Evolutionary conservation across 75 land plant species (phyloP), one percentile per base, ranked within the genome.

Genomic region (Pinus albicaulis): DNA sequence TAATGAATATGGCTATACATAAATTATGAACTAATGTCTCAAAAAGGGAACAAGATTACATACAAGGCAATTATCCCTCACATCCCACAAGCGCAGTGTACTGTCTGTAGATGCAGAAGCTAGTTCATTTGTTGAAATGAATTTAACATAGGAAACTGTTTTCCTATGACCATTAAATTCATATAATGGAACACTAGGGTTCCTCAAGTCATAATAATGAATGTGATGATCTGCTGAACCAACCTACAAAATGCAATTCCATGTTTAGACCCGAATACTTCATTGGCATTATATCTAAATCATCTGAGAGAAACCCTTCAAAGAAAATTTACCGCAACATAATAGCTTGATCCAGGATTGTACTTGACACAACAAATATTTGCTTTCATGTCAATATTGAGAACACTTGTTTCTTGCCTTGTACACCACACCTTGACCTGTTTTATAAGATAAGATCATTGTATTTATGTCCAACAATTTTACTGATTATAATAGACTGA

Each of bases 401-500:
- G 82, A 38, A 91, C 98, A 81, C 99, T 97, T 19, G 89, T 77
- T 77, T 97, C 99, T 81, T 97, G 98, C 60, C 87, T 92, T 55
- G 92, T 96, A 76, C 99, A 96, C 99, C 99, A 96, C 28, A 96
- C 82, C 84, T 96, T 96, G 63, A 96, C 99, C 99, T 95, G 91
- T 38, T 74, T 58, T 22, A 44, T 12, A 75, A 22, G 60, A 25
- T 41, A n/a, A 26, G 10, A 41, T 41, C 11, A 68, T 48, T 10
- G 10, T 48, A 48, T 48, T 48, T 48, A 10, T 48, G 53, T 48
- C 12, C 53, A 48, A 68, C 22, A 68, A 68, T 23, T 41, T 68
- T 22, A 68, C 0, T n/a, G 52, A 41, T 41, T 44, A 68, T 16
- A 41, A 19, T 48, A 48, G 53, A 48, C 11, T 48, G 53, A 48